Evolutionary conservation across 441 rosid genomes (phyloP), one percentile per base, ranked within the genome.

Genomic region (Dalechampia spathulata): DNA sequence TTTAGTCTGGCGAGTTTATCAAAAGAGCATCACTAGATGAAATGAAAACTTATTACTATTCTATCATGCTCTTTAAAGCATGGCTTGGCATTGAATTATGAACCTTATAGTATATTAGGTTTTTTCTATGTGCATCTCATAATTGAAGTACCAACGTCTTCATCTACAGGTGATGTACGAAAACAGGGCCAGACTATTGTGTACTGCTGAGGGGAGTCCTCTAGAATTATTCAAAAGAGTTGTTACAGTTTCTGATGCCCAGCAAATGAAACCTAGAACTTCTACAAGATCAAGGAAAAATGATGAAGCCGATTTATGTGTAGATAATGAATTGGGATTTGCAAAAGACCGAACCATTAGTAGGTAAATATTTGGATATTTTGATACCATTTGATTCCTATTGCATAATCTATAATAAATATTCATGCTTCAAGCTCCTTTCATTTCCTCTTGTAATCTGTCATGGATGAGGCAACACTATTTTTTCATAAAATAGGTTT

Each of bases 341-440:
- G 93, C 86, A 5, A 93, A 93, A 75, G 99, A 93, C 34, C 89
- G 99, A 69, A 90, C 99, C 58, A 78, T 93, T 65, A 93, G 99
- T 57, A 81, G 99, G 99, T 90, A 56, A 30, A 8, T 30, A 30
- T 30, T 30, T 8, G 8, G 37, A 54, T 38, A 20, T 47, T 46
- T 5, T 28, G 5, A 32, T 1, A 12, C 14, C 38, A n/a, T 40
- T 16, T n/a, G 0, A 16, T 45, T 22, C 30, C 15, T 27, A 11
- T 12, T n/a, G n/a, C n/a, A n/a, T n/a, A n/a, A n/a, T n/a, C n/a
- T n/a, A n/a, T n/a, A n/a, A n/a, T n/a, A n/a, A n/a, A n/a, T n/a
- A n/a, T n/a, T n/a, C n/a, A n/a, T n/a, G n/a, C n/a, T n/a, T n/a
- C n/a, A n/a, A n/a, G n/a, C n/a, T n/a, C n/a, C n/a, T n/a, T n/a